Conservation (phyloP, 495 filamentous ascomycete genomes). For the Aspergillus egyptiacus region DNA sequence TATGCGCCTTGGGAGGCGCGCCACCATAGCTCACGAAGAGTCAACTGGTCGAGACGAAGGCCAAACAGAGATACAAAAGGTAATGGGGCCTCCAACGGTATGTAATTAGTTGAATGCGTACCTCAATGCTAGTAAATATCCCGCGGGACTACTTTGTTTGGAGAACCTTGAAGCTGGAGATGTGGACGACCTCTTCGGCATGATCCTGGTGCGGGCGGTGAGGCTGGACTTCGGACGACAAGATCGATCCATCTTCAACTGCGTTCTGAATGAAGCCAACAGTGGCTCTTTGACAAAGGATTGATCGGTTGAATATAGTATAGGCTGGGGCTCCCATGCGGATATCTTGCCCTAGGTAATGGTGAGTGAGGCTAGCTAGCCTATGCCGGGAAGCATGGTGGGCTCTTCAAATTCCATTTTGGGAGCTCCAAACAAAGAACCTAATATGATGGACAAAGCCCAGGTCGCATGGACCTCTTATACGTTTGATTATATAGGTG, state of each 20-base stretch:
- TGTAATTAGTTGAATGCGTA: not conserved
- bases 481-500: too few relatives aligned
- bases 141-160: not conserved
- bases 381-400: too few relatives aligned
- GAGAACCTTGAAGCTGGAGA: not conserved
- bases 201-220: constrained; percentile 1
- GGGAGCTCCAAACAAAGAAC: too few relatives aligned
- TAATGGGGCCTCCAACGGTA: constrained; percentile 6
- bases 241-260: not conserved
- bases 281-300: not conserved
- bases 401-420: too few relatives aligned
- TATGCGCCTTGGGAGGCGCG: not conserved
- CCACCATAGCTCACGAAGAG: not conserved
- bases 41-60: not conserved
- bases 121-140: not conserved
- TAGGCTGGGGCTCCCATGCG: not conserved
- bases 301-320: not conserved
- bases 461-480: too few relatives aligned
- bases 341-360: too few relatives aligned
- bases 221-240: constrained; percentile 1
- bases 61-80: not conserved
- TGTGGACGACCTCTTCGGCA: not conserved
- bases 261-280: not conserved
- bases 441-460: too few relatives aligned
- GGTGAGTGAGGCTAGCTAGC: too few relatives aligned